A percentile compares a stretch with the other conserved stretches of the same genome.
Evolutionary conservation across 2,329 filamentous ascomycete genomes (phyloP).

Genomic region (Fusarium palustre): DNA sequence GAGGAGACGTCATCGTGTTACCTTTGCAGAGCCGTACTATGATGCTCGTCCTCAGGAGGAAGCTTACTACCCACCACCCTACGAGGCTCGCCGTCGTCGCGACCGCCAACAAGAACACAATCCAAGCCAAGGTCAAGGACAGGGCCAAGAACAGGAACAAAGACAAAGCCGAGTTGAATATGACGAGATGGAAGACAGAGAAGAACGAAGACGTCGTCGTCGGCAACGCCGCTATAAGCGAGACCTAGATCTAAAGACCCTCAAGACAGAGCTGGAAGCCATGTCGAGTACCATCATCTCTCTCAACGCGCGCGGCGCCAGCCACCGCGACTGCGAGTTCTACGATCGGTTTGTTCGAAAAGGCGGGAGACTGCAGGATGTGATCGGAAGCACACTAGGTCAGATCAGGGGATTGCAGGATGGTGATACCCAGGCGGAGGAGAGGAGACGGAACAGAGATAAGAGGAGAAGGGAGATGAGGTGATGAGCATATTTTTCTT

Average conservation of each 20-base stretch:
- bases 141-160: neutral
- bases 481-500: conserved; percentile 5
- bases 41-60: conserved; percentile 28
- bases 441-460: conserved; percentile 28
- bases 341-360: conserved; percentile 45
- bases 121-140: neutral
- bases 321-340: conserved; percentile 44
- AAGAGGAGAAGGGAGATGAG: conserved; percentile 17
- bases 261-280: conserved; percentile 43
- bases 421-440: conserved; percentile 17
- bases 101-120: neutral
- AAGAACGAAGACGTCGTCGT: conserved; percentile 35
- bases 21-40: conserved; percentile 42
- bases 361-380: conserved; percentile 43
- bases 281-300: conserved; percentile 47
- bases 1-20: conserved; percentile 38
- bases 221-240: conserved; percentile 35
- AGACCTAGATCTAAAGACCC: conserved; percentile 38
- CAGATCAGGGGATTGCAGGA: conserved; percentile 41
- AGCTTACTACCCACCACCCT: conserved; percentile 23
- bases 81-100: conserved; percentile 10
- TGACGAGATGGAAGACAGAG: conserved; percentile 20
- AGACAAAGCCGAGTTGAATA: neutral
- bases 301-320: conserved; percentile 38
- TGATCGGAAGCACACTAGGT: conserved; percentile 42